A percentile compares a stretch with the other conserved stretches of the same genome.
Evolutionary conservation across 306 rosid species (phyloP).

Genomic region (Quercus engelmannii): DNA sequence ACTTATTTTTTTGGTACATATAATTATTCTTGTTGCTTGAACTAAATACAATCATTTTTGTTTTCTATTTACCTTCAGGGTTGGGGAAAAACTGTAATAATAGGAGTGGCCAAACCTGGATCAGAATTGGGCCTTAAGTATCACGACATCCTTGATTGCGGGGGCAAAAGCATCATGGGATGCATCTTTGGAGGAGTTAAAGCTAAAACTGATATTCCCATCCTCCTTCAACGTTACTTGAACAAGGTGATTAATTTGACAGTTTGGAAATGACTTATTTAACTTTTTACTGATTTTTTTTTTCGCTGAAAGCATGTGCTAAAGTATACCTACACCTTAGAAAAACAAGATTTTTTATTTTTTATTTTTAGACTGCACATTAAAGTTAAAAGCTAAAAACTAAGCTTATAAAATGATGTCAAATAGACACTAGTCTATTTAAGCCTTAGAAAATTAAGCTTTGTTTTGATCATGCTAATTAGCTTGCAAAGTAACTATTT

Average conservation of each 20-base stretch:
- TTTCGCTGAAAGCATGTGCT: no score
- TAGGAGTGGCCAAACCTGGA: conserved; percentile 73
- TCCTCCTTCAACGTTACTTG: conserved; percentile 62
- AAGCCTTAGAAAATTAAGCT: background rate
- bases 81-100: conserved; percentile 79
- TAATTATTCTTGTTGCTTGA: no score
- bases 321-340: no score
- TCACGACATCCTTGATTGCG: conserved; percentile 43
- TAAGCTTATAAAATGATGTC: no score
- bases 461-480: no score
- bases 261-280: no score
- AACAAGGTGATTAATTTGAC: conserved; percentile 53
- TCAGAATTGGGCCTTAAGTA: conserved; percentile 40
- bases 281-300: background rate
- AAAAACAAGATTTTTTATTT: no score
- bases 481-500: no score
- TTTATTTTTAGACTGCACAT: background rate
- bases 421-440: background rate
- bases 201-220: conserved; percentile 65
- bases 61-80: conserved; percentile 37
- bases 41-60: no score
- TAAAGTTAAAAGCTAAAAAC: no score
- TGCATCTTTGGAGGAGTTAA: conserved; percentile 77
- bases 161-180: conserved; percentile 61
- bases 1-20: no score